Conservation (phyloP, 169 alveolate species). For the Amoebophrya sp. region DNA sequence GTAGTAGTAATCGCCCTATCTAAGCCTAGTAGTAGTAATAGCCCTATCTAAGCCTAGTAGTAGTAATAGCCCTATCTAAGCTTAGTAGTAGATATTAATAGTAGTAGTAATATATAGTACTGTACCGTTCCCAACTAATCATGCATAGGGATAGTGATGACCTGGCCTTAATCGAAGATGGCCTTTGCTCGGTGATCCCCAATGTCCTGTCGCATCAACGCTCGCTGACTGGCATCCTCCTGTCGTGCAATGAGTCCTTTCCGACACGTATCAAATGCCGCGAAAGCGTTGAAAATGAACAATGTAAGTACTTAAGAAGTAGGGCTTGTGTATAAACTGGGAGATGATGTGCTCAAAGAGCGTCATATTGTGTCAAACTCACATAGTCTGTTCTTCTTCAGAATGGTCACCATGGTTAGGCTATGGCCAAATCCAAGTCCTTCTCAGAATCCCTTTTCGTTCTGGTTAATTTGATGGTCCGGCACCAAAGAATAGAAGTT, state of each 20-base stretch:
- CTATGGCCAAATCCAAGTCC: too few species aligned
- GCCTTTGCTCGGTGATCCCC: constrained; percentile 5
- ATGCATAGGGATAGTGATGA: too few species aligned
- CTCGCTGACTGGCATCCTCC: neutral
- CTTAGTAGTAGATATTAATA: too few species aligned
- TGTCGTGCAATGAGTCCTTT: neutral
- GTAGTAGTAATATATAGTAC: too few species aligned
- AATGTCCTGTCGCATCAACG: neutral
- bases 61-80: too few species aligned
- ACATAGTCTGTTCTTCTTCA: neutral
- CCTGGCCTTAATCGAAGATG: too few species aligned
- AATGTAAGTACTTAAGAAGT: neutral
- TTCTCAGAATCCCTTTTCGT: neutral
- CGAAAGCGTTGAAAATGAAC: neutral
- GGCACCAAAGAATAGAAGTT: neutral
- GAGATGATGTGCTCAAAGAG: neutral
- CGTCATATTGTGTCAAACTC: neutral
- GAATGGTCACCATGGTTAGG: neutral
- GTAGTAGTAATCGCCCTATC: too few species aligned
- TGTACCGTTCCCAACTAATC: too few species aligned
- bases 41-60: too few species aligned
- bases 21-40: too few species aligned
- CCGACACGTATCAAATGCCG: neutral
- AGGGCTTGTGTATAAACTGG: neutral
- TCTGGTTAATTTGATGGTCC: neutral